Conservation (phyloP, 2,329 filamentous ascomycete species). For the Penicillium sp. region DNA sequence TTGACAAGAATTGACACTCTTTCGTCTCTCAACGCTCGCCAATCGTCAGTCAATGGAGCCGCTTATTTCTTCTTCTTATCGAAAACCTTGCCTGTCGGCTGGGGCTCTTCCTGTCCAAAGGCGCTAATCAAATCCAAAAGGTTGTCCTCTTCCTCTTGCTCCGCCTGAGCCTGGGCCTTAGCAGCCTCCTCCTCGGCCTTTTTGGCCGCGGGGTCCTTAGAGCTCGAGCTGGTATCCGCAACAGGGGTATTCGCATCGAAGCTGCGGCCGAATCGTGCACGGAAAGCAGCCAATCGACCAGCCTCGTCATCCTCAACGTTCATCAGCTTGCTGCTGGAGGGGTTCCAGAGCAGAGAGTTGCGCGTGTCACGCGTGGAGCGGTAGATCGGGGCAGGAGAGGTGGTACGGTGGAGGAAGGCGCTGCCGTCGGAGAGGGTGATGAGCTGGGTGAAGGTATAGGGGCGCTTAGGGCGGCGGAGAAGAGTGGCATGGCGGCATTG, state of each 20-base stretch:
- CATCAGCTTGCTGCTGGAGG: constrained; percentile 71
- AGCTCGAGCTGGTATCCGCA: constrained; percentile 29
- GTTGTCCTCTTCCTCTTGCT: constrained; percentile 51
- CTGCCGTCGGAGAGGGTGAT: constrained; percentile 88
- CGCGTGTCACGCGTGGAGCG: constrained; percentile 74
- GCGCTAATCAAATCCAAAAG: constrained; percentile 58
- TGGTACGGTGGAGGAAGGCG: constrained; percentile 60
- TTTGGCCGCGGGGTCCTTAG: constrained; percentile 13
- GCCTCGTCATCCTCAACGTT: constrained; percentile 96
- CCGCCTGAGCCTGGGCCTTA: constrained; percentile 49
- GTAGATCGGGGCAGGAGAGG: constrained; percentile 56
- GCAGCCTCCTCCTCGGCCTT: constrained; percentile 40
- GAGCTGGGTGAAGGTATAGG: constrained; percentile 97
- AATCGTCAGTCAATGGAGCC: constrained; percentile 3
- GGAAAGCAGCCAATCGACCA: constrained; percentile 80
- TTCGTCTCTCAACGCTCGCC: background rate
- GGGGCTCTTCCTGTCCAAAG: constrained; percentile 44
- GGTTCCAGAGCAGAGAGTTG: constrained; percentile 91
- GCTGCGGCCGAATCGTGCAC: constrained; percentile 75
- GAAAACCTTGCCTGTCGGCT: constrained; percentile 32
- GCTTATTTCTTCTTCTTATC: constrained; percentile 35
- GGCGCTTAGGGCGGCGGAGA: constrained; percentile 80
- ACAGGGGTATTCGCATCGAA: constrained; percentile 63
- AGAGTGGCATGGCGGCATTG: constrained; percentile 81
- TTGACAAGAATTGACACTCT: background rate